phyloP scores from a whole-genome alignment of 2,329 filamentous ascomycete species.

The Fusarium sp. region DNA sequence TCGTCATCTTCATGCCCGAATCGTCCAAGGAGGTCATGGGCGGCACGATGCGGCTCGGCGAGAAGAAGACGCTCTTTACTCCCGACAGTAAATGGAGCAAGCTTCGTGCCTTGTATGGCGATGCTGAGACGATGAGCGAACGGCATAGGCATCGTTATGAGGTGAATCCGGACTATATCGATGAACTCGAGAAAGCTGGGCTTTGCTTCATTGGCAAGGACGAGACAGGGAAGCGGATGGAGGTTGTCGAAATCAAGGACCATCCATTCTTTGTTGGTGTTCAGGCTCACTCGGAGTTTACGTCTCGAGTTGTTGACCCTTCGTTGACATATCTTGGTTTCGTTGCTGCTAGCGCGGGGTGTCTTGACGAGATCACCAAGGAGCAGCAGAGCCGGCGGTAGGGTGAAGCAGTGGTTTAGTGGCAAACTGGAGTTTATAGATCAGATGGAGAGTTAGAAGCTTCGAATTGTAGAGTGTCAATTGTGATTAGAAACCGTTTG shows the following conservation, averaged over 20 bases:
- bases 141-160: slow-evolving; percentile 91
- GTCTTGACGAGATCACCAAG: slow-evolving; percentile 60
- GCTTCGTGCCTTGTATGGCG: slow-evolving; percentile 79
- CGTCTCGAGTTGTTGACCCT: not conserved
- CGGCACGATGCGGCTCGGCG: slow-evolving; percentile 87
- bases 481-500: not conserved
- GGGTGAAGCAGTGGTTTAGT: not conserved
- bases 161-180: slow-evolving; percentile 84
- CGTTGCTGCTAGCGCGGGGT: slow-evolving; percentile 68
- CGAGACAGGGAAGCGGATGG: not conserved
- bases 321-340: slow-evolving; percentile 63
- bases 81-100: slow-evolving; percentile 80
- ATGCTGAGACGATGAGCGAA: slow-evolving; percentile 69
- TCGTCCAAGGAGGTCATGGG: slow-evolving; percentile 65
- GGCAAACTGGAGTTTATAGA: not conserved
- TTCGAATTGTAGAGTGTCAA: not conserved
- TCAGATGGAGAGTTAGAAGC: not conserved
- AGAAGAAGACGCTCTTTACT: slow-evolving; percentile 82
- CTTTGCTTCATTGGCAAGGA: slow-evolving; percentile 66
- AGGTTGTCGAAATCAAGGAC: slow-evolving; percentile 5
- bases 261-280: slow-evolving; percentile 9
- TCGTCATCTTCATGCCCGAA: slow-evolving; percentile 94
- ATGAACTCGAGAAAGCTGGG: slow-evolving; percentile 74
- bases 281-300: slow-evolving; percentile 1
- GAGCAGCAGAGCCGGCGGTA: not conserved